phyloP scores from a whole-genome alignment of 2,329 filamentous ascomycete genomes.

The Colletotrichum phormii region DNA sequence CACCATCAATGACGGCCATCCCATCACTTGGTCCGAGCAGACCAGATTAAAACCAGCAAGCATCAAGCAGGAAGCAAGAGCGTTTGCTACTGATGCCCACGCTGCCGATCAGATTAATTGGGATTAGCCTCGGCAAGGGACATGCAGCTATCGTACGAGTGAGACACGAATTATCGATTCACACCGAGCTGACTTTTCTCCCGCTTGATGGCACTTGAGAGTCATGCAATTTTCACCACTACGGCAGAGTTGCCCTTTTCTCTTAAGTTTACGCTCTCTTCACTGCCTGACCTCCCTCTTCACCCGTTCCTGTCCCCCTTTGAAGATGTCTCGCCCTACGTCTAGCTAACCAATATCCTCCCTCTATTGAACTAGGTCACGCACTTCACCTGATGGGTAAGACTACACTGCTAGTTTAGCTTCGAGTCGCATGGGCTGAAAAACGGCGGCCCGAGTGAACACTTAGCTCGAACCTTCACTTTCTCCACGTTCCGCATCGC shows the following conservation, averaged over 20 bases:
- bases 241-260: not conserved
- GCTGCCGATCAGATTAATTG: not conserved
- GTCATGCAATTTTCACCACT: not conserved
- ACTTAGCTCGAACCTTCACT: not conserved
- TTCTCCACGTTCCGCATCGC: not conserved
- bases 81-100: not conserved
- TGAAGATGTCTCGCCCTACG: not conserved
- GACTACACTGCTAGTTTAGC: not conserved
- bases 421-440: not conserved
- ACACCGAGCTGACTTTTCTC: not conserved
- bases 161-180: conserved; percentile 25
- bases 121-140: not conserved
- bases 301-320: too few relatives aligned
- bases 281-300: not conserved
- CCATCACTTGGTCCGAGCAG: not conserved
- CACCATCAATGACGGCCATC: not conserved
- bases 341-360: not conserved
- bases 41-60: not conserved
- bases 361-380: not conserved
- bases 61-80: not conserved
- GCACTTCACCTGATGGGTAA: not conserved
- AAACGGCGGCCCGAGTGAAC: conserved; percentile 6
- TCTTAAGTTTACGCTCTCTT: not conserved
- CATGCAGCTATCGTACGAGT: conserved; percentile 13
- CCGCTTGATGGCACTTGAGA: not conserved